Base-by-base conservation (phyloP, 768 basidiomycete species). In the Hygrocybe punicea region DNA sequence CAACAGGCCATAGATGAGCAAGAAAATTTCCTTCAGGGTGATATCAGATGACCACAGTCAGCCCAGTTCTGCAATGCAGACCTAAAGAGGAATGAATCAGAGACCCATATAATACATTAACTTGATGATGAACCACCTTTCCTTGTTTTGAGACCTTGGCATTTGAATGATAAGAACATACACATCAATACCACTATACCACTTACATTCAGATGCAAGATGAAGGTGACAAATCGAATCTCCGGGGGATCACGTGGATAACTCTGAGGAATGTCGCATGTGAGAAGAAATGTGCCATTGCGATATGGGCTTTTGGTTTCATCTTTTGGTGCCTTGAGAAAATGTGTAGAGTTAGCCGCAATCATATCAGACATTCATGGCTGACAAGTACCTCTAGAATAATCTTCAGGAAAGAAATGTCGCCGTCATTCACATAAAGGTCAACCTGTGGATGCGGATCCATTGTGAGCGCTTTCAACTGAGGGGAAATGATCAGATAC, bases 11-110 rank as follows among this genome's bases (percentile, higher is more conserved):
- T 68, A 70, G 2, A 68, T 55, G 4, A 63, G 61, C n/a, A 55
- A 60, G 46, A 70, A 61, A 3, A 66, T 56, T 13, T 66, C 64
- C 34, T 67, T 67, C 57, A 70, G 24, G 4, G 63, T 64, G 53
- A 67, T 68, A 48, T 70, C 69, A 9, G 69, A 67, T 3, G 67
- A 64, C 69, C 69, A 70, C 14, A 70, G 56, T 6, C 69, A 61
- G 17, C 69, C 64, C 6, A 70, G 59, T 54, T 70, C 69, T 1
- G 69, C 69, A 19, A 70, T 58, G 55, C 69, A 70, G 36, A 70
- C 65, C 63, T 64, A 24, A 1, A 23, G 44, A 17, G 3, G 9
- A 46, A 42, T 45, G n/a, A 36, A n/a, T 55, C 53, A 56, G 40
- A 56, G 23, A 13, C 11, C n/a, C n/a, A 51, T 6, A 34, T 34